A percentile compares a stretch with the other conserved stretches of the same genome.
These are phyloP conservation scores for Colletotrichum chrysophilum DNA, from an alignment of 2,329 filamentous ascomycete genomes.

Conservation along the genomic window DNA sequence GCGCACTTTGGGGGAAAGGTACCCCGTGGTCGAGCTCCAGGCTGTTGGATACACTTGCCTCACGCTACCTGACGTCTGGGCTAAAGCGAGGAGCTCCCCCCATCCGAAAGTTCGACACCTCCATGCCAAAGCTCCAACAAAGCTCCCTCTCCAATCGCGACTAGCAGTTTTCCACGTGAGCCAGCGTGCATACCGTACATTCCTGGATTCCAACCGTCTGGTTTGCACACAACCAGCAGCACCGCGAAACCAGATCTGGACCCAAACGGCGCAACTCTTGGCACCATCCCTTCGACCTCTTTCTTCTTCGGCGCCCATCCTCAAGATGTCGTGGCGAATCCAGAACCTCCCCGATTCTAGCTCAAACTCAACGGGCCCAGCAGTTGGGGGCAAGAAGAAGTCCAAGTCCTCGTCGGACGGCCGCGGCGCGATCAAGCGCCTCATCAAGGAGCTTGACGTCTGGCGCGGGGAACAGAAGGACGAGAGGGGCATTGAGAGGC, in stretches of 20 bases:
- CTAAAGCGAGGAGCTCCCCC: not conserved
- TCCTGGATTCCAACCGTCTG: not conserved
- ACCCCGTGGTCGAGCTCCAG: not conserved
- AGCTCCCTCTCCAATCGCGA: not conserved
- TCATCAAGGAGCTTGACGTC: conserved; percentile 62
- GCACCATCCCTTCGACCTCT: not conserved
- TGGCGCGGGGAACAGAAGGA: conserved; percentile 54
- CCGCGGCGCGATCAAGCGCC: conserved; percentile 54
- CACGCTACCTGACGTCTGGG: not conserved
- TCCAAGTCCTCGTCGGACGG: conserved; percentile 41
- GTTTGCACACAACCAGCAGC: not conserved
- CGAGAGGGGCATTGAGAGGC: conserved; percentile 62
- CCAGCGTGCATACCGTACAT: not conserved
- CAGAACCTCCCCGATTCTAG: conserved; percentile 21
- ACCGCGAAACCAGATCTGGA: not conserved
- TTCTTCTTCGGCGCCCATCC: not conserved
- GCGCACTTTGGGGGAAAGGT: not conserved
- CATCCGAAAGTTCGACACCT: not conserved
- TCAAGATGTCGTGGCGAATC: conserved; percentile 22
- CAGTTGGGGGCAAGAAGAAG: conserved; percentile 15
- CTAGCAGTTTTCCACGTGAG: not conserved
- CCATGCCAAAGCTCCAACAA: not conserved
- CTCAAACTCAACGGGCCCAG: conserved; percentile 15
- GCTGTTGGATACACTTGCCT: not conserved
- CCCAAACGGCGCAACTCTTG: not conserved